Base-by-base conservation (phyloP, 768 basidiomycete genomes). In the Lactarius vividus region DNA sequence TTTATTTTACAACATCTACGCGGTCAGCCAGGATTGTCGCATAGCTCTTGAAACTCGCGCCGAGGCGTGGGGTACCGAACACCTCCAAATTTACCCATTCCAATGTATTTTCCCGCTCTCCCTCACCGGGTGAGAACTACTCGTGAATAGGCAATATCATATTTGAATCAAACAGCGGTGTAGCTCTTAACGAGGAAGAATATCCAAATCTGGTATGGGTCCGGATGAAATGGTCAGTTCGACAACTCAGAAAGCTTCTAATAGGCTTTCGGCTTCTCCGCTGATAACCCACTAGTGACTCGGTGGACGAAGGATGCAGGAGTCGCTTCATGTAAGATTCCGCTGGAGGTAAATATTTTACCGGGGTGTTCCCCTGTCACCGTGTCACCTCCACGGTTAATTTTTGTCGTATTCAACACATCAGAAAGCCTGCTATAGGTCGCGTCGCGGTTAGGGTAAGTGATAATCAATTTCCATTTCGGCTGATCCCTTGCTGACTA, bases 121-220 rank as follows among this genome's bases (percentile, higher is more conserved):
- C 29, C 33, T 52, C 49, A 35, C 53, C 26, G 46, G 59, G 35
- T 55, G 31, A n/a, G n/a, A 16, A 13, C 31, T 65, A 26, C 54
- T 42, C n/a, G 16, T 31, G 20, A 18, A 29, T 8, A n/a, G 23
- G 53, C 23, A 28, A 56, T 37, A 53, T 39, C 26, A 16, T 39
- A 49, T 52, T 52, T 28, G 13, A 49, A 52, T 52, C 23, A 42
- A 26, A 42, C 61, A 28, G 20, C 44, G 23, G 18, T 33, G 23
- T 23, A 28, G 65, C 63, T 67, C 62, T 67, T 59, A 62, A 57
- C 57, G 65, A 62, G 65, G 61, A 62, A 42, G 60, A 35, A n/a
- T 58, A 26, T 55, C 66, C 57, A 28, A 59, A 67, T 63, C 39
- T 33, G 57, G 66, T 55, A 66, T 26, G 49, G 61, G 28, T 52